These are phyloP conservation scores for Leishmania gerbilli DNA, from an alignment of 208 protist genomes.

Conservation along the genomic window DNA sequence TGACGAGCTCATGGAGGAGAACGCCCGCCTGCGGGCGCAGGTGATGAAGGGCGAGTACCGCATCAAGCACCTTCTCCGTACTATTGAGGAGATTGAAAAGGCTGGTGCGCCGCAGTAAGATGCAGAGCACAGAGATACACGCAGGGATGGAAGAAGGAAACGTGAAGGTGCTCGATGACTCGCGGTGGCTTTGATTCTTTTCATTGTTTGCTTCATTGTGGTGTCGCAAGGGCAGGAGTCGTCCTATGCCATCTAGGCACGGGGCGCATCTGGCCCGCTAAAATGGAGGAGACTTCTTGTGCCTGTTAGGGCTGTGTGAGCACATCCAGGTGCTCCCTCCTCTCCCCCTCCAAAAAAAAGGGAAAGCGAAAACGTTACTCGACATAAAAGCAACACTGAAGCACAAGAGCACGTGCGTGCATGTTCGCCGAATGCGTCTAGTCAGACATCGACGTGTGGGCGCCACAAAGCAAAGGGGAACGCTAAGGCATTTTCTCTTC, in stretches of 20 bases:
- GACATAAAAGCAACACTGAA: not conserved
- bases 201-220: not conserved
- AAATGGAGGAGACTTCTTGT: not conserved
- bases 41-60: constrained; percentile 81
- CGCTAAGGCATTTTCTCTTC: not conserved
- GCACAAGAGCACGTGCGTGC: not conserved
- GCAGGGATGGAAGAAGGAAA: not conserved
- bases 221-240: not conserved
- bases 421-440: not conserved
- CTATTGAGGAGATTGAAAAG: constrained; percentile 70
- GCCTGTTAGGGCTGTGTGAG: not conserved
- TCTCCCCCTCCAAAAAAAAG: not conserved
- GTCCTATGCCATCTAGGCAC: not conserved
- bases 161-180: not conserved
- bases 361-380: not conserved
- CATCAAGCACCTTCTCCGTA: constrained; percentile 84
- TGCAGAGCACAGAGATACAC: not conserved
- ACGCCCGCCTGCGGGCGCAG: constrained; percentile 63
- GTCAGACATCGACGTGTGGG: not conserved
- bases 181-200: not conserved
- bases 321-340: not conserved
- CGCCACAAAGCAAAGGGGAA: not conserved
- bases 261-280: not conserved
- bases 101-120: not conserved
- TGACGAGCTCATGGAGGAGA: constrained; percentile 80